Conservation (phyloP, 495 filamentous ascomycete genomes). For the Staphylotrichum longicolle region DNA sequence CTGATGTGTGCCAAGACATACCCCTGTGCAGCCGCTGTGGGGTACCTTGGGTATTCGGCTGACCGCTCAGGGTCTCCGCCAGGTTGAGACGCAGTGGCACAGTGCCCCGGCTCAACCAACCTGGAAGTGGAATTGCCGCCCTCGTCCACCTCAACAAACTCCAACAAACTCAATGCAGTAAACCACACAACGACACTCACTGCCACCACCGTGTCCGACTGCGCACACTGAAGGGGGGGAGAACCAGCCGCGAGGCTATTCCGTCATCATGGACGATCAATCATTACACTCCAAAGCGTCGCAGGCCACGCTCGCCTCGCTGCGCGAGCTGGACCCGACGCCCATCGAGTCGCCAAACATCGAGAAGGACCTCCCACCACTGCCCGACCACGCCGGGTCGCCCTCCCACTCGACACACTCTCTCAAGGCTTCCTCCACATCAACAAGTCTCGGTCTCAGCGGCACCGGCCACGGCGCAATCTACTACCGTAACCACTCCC, state of each 20-base stretch:
- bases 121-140: neutral
- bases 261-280: slow-evolving; percentile 32
- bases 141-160: too few relatives aligned
- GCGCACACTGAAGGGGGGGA: neutral
- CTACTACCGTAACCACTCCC: slow-evolving; percentile 55
- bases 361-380: slow-evolving; percentile 57
- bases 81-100: too few relatives aligned
- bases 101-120: slow-evolving; percentile 14
- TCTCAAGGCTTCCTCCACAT: slow-evolving; percentile 23
- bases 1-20: slow-evolving; percentile 19
- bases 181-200: neutral
- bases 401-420: slow-evolving; percentile 28
- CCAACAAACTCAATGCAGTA: slow-evolving; percentile 11
- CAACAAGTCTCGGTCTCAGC: slow-evolving; percentile 53
- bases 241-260: neutral
- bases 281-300: slow-evolving; percentile 40
- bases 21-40: slow-evolving; percentile 12
- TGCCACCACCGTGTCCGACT: slow-evolving; percentile 1
- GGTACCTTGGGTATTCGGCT: neutral
- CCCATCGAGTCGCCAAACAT: slow-evolving; percentile 65
- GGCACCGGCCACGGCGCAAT: slow-evolving; percentile 53
- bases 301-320: slow-evolving; percentile 57
- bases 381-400: slow-evolving; percentile 34
- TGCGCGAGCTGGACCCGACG: slow-evolving; percentile 76
- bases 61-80: slow-evolving; percentile 1